Base-by-base conservation (phyloP, 140 eudicot species). In the Bidens hawaiensis region DNA sequence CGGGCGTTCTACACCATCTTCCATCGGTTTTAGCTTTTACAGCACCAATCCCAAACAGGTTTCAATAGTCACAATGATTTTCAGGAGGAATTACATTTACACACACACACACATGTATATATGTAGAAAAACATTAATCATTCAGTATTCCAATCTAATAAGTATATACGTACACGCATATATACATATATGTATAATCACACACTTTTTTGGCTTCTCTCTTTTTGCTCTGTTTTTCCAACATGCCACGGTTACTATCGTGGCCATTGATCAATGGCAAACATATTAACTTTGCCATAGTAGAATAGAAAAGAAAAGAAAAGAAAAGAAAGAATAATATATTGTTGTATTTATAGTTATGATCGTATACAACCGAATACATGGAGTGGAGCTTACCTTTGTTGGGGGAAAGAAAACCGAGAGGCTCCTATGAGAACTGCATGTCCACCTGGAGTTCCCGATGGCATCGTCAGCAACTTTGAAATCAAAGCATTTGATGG, bases 301-400 rank as follows among this genome's bases (percentile, higher is more conserved):
- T 30, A 30, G 34, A 3, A 3, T 16, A 16, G n/a, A n/a, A n/a
- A n/a, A n/a, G n/a, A n/a, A n/a, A n/a, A n/a, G n/a, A n/a, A n/a
- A n/a, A n/a, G n/a, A n/a, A n/a, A n/a, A 8, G 28, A 7, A 24
- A 11, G 27, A 6, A 45, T 68, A 11, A 55, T 38, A 5, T 59
- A 47, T 62, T 40, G 41, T 56, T 53, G 25, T 47, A 16, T 57
- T 14, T 69, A 53, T 68, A 94, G 99, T 73, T 94, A 94, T 66
- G 99, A 94, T 57, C 97, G 97, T 28, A 69, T 94, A 70, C 97
- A 85, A 79, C 99, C 99, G 18, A 87, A 85, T 74, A 94, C 81
- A 22, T 88, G 99, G 97, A 94, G 97, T 73, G 99, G 97, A 69
- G 99, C 99, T 52, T 88, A 94, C 79, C 79, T 68, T 62, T 88